Conservation (phyloP, 768 basidiomycete species). For the Botryobasidium botryosum region DNA sequence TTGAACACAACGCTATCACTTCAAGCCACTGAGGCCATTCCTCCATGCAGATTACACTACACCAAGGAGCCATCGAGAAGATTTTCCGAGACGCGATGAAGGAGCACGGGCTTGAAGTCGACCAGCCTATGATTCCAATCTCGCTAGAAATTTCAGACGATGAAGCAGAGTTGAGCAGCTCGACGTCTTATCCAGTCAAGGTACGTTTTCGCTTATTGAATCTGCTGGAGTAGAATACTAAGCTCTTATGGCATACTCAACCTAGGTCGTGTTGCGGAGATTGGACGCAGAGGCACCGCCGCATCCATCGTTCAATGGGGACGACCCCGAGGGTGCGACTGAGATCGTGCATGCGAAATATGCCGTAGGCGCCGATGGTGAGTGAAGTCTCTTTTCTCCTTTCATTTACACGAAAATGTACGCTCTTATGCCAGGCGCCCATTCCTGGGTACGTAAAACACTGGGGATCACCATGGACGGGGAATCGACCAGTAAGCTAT, state of each 20-base stretch:
- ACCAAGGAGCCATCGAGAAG: slow-evolving; percentile 22
- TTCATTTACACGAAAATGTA: slow-evolving; percentile 20
- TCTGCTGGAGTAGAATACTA: not conserved
- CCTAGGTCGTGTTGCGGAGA: slow-evolving; percentile 15
- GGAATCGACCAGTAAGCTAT: slow-evolving; percentile 43
- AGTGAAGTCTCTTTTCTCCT: slow-evolving; percentile 9
- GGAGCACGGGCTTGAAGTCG: slow-evolving; percentile 13
- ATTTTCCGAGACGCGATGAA: slow-evolving; percentile 10
- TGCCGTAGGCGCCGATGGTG: slow-evolving; percentile 62
- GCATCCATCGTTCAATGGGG: no score
- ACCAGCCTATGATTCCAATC: slow-evolving; percentile 18
- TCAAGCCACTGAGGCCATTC: no score
- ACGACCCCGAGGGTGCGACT: slow-evolving; percentile 18
- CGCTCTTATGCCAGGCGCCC: slow-evolving; percentile 34
- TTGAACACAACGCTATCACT: no score
- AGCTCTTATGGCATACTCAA: not conserved
- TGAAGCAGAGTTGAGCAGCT: slow-evolving; percentile 13
- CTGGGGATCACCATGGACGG: slow-evolving; percentile 58
- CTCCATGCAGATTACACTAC: slow-evolving; percentile 18
- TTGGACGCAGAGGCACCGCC: no score
- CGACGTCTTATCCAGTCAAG: slow-evolving; percentile 15
- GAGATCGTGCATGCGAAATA: slow-evolving; percentile 57
- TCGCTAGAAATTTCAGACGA: slow-evolving; percentile 15
- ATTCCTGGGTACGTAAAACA: slow-evolving; percentile 64
- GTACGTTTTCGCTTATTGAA: not conserved